phyloP scores from a whole-genome alignment of 495 filamentous ascomycete species.

The Xylaria nigripes region DNA sequence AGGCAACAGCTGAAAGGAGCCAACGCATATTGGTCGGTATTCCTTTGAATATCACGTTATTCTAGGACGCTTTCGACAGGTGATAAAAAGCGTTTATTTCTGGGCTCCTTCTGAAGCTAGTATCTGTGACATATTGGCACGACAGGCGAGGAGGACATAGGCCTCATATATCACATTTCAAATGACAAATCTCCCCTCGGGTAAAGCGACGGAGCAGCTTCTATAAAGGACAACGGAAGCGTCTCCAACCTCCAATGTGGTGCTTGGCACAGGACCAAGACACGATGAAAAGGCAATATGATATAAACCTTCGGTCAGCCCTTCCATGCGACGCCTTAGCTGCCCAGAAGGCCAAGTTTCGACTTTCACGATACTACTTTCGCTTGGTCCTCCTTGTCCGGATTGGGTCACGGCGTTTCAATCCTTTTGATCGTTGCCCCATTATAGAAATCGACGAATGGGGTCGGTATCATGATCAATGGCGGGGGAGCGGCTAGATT shows the following conservation, averaged over 20 bases:
- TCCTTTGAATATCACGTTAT: background rate
- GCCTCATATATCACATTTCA: background rate
- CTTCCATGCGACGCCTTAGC: background rate
- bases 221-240: background rate
- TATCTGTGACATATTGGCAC: background rate
- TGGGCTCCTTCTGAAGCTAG: background rate
- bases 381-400: background rate
- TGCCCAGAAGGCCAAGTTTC: background rate
- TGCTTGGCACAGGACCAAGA: constrained; percentile 2
- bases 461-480: constrained; percentile 14
- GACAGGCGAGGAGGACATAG: background rate
- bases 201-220: background rate
- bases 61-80: background rate
- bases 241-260: background rate
- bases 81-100: background rate
- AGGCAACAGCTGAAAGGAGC: constrained; percentile 7
- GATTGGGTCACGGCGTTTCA: background rate
- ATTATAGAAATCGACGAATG: constrained; percentile 6
- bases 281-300: background rate
- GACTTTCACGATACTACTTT: background rate
- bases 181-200: background rate
- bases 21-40: constrained; percentile 1
- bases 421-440: background rate
- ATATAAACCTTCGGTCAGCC: background rate
- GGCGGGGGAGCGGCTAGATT: constrained; percentile 19